Base-by-base conservation (phyloP, 768 basidiomycete genomes). In the Boletus tomentosulus region DNA sequence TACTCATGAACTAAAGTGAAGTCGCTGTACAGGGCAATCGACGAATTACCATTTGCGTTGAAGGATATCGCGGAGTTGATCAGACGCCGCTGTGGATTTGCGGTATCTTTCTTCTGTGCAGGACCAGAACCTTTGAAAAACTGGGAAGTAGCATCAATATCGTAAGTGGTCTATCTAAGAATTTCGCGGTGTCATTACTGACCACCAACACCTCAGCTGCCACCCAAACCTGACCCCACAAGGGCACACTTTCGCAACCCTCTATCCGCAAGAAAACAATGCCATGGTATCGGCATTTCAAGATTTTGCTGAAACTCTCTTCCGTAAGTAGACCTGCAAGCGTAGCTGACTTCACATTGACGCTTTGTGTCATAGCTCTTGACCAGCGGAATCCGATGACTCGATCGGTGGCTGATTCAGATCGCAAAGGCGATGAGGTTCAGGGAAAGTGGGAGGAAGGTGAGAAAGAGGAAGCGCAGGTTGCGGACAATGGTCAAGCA, bases 41-140 rank as follows among this genome's bases (percentile, higher is more conserved):
- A 48, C 5, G 46, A 54, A 5, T 31, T 54, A 5, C 53, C 46
- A 33, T 28, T 33, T 25, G 46, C 46, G 6, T 30, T 46, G 15
- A 28, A 24, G 6, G 1, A 19, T 28, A 19, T 48, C 3, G 39
- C 46, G 6, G 15, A 3, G 13, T 12, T 54, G 10, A 31, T 48
- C 53, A 48, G 31, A 33, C 24, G 19, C 9, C 24, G 24, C 19
- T 35, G 31, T 41, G 10, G 46, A 9, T 47, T 38, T 13, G 37
- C 41, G 5, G 25, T 48, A 6, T 54, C 53, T 12, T 54, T 54
- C 33, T n/a, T 35, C 19, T 54, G 53, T 19, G 53, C 53, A 27
- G 46, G 53, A 16, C 53, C 30, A 7, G 38, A 54, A 16, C 53
- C 30, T 8, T 47, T 38, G 12, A 31, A 41, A 16, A 42, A 54